Evolutionary conservation across 192 early-diverging fungal species (phyloP).

Genomic region (Coemansia sp.): DNA sequence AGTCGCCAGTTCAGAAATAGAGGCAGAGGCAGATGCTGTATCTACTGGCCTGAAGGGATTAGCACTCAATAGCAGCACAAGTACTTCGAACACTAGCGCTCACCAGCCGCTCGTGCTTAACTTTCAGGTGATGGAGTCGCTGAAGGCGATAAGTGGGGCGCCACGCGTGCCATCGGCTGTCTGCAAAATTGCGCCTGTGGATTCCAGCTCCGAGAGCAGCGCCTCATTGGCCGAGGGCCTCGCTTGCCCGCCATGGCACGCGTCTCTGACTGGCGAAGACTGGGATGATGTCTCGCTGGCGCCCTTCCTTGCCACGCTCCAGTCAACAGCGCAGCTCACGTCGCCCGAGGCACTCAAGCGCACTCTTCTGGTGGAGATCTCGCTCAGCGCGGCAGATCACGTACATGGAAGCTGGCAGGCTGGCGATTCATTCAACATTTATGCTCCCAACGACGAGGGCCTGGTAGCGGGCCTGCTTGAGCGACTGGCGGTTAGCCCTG

Average conservation of each 20-base stretch:
- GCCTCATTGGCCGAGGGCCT: neutral
- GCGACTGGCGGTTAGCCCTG: constrained; percentile 55
- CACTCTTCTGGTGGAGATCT: constrained; percentile 62
- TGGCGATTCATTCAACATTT: constrained; percentile 81
- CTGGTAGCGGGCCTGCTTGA: constrained; percentile 67
- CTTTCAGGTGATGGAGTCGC: constrained; percentile 26
- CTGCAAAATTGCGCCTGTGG: constrained; percentile 7
- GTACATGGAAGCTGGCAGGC: constrained; percentile 20
- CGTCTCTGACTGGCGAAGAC: neutral
- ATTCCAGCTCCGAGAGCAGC: neutral
- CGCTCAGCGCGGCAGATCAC: constrained; percentile 25
- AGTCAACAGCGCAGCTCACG: constrained; percentile 60
- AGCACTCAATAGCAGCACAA: neutral
- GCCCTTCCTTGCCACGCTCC: constrained; percentile 57
- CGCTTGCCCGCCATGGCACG: constrained; percentile 34
- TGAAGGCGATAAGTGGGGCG: constrained; percentile 39
- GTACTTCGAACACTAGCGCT: neutral
- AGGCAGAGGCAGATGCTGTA: neutral
- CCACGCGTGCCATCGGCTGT: constrained; percentile 25
- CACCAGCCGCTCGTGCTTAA: constrained; percentile 45
- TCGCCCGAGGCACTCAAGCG: constrained; percentile 69
- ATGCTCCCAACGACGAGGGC: constrained; percentile 76
- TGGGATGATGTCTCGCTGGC: constrained; percentile 2
- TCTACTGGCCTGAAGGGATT: neutral
- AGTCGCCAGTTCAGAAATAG: neutral